Evolutionary conservation across 2,329 filamentous ascomycete species (phyloP).

Genomic region (Diaporthe caulivora): DNA sequence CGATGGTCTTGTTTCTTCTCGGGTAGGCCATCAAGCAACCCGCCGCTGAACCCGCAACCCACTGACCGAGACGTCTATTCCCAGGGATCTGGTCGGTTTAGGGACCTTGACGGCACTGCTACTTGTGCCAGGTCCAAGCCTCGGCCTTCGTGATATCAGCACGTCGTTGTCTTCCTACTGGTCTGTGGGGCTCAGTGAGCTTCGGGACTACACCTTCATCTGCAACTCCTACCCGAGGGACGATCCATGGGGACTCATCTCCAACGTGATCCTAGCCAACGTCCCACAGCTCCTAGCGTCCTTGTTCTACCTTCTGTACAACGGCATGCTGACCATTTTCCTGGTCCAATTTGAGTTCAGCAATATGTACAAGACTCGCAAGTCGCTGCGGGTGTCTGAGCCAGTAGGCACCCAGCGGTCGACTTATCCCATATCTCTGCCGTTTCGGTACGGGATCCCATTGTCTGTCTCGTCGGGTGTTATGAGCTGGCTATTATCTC

Average conservation of each 20-base stretch:
- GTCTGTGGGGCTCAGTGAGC: slow-evolving; percentile 47
- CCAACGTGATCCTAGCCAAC: slow-evolving; percentile 58
- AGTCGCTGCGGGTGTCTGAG: slow-evolving; percentile 56
- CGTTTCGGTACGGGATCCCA: slow-evolving; percentile 57
- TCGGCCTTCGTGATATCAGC: slow-evolving; percentile 38
- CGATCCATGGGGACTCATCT: slow-evolving; percentile 47
- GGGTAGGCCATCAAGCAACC: neutral
- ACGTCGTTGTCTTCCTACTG: slow-evolving; percentile 44
- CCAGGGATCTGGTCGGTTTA: neutral
- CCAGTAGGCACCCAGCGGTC: slow-evolving; percentile 55
- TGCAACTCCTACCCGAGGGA: slow-evolving; percentile 43
- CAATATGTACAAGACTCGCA: slow-evolving; percentile 50
- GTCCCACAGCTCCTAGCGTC: slow-evolving; percentile 60
- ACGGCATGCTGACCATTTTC: slow-evolving; percentile 60
- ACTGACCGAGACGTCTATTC: neutral
- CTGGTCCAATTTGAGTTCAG: slow-evolving; percentile 61
- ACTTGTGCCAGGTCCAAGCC: slow-evolving; percentile 21
- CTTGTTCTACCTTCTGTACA: slow-evolving; percentile 58
- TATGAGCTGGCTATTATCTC: slow-evolving; percentile 63
- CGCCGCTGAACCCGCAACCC: no score
- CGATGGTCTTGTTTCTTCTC: neutral
- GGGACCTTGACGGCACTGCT: neutral
- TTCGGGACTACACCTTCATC: slow-evolving; percentile 47
- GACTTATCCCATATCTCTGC: slow-evolving; percentile 59
- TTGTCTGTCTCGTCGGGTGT: slow-evolving; percentile 50